These are phyloP conservation scores for Candida neerlandica DNA, from an alignment of 1,139 yeast genomes.

Conservation along the genomic window DNA sequence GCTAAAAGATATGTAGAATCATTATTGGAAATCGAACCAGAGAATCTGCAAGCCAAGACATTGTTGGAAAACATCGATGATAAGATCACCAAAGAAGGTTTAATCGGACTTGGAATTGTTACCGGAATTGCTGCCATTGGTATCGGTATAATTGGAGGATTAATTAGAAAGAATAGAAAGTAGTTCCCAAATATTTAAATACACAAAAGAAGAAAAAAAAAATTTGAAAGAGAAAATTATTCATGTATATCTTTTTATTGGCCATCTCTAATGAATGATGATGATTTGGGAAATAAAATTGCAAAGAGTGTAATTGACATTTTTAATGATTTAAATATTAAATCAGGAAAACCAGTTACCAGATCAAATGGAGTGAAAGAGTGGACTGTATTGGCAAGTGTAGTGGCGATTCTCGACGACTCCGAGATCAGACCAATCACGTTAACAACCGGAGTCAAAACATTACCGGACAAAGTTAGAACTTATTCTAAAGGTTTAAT, in stretches of 20 bases:
- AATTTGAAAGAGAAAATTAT: background rate
- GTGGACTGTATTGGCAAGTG: slow-evolving; percentile 84
- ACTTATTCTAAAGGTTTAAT: slow-evolving; percentile 55
- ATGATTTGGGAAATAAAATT: slow-evolving; percentile 18
- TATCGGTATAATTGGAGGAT: slow-evolving; percentile 65
- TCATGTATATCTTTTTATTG: background rate
- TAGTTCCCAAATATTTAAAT: background rate
- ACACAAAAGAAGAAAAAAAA: background rate
- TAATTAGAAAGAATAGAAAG: slow-evolving; percentile 44
- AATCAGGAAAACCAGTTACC: slow-evolving; percentile 56
- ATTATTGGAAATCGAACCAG: slow-evolving; percentile 77
- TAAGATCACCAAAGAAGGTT: slow-evolving; percentile 81
- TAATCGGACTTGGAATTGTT: slow-evolving; percentile 83
- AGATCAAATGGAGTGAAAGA: slow-evolving; percentile 69
- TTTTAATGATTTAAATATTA: slow-evolving; percentile 23
- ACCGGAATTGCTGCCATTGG: slow-evolving; percentile 86
- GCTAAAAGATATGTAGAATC: slow-evolving; percentile 86
- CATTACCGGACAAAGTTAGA: slow-evolving; percentile 55
- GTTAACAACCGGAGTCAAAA: slow-evolving; percentile 82
- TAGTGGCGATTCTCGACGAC: slow-evolving; percentile 50
- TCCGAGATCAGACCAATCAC: slow-evolving; percentile 41
- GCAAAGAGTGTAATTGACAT: slow-evolving; percentile 19
- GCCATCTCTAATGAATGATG: background rate
- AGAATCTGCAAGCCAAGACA: slow-evolving; percentile 72
- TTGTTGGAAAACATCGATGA: slow-evolving; percentile 80